Base-by-base conservation (phyloP, 2,329 filamentous ascomycete species). In the Paecilomyces formosus region DNA sequence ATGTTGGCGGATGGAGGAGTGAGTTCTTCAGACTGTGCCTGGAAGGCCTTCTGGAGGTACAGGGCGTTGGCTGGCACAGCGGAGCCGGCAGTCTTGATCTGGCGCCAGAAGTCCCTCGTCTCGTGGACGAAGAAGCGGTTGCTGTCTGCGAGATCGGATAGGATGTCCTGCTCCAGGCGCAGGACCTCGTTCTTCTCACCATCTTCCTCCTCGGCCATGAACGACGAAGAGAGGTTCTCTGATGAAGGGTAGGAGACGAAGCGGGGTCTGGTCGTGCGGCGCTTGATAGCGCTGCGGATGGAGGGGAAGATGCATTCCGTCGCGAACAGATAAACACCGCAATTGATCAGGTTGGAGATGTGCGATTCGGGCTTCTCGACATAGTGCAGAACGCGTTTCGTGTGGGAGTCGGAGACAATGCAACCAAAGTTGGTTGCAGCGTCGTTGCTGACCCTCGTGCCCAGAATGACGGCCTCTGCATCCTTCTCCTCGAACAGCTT, bases 51-150 rank as follows among this genome's bases (percentile, higher is more conserved):
- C 74, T 95, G 91, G 57, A 99, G 85, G 78, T 99, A 99, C 33
- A 99, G 84, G 13, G 94, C 94, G 71, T 97, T 97, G 63, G 94
- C 94, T 15, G 94, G 94, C 28, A 99, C 92, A 55, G 94, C 94
- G 5, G 93, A 97, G 60, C 94, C 94, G 60, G 94, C 94, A 1
- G 94, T 97, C 85, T 99, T 99, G 84, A 99, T 97, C 82, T 99
- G 94, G 68, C 94, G 91, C 94, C 94, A 99, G 77, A 99, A 99
- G 75, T 97, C 94, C 80, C 95, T 96, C 65, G 93, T 97, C 81
- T 99, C 94, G 75, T 96, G 89, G 31, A 97, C 94, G 77, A 92
- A 97, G 81, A 99, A 99, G 75, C 94, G 90, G 79, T 96, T 94
- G 84, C 86, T 96, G 77, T 97, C 94, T 61, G 94, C 93, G 70